A percentile compares a stretch with the other conserved stretches of the same genome.
phyloP scores from a whole-genome alignment of 805 yeast genomes.

The Starmerella scarabaei region DNA sequence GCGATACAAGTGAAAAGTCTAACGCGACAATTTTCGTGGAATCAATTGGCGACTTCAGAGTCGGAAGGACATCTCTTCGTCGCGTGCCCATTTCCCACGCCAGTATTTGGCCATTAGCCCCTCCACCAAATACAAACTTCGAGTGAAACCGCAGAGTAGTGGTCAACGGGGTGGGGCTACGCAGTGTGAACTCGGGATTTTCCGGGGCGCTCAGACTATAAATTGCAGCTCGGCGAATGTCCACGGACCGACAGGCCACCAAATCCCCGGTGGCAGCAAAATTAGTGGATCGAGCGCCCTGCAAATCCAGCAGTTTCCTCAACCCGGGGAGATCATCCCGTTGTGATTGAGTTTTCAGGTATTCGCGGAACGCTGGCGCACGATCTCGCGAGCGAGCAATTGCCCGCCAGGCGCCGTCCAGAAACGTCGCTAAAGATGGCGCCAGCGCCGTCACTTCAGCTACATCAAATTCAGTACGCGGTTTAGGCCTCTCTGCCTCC shows the following conservation, averaged over 20 bases:
- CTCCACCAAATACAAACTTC: slow-evolving; percentile 37
- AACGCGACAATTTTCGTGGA: slow-evolving; percentile 26
- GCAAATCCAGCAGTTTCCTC: neutral
- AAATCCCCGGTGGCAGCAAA: slow-evolving; percentile 30
- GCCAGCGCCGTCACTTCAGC: neutral
- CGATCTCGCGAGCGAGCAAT: slow-evolving; percentile 20
- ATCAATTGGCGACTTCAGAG: slow-evolving; percentile 27
- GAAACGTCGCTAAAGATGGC: slow-evolving; percentile 16
- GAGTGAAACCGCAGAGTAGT: slow-evolving; percentile 32
- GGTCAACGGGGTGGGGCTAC: slow-evolving; percentile 32
- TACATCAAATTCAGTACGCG: neutral
- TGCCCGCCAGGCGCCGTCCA: slow-evolving; percentile 25
- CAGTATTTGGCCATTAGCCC: slow-evolving; percentile 73
- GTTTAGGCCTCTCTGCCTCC: neutral
- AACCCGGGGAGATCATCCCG: neutral
- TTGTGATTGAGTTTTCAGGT: neutral
- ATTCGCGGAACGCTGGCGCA: slow-evolving; percentile 1
- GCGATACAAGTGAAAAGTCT: slow-evolving; percentile 22
- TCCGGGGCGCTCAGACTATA: slow-evolving; percentile 29
- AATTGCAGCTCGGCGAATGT: slow-evolving; percentile 18
- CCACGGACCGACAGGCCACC: slow-evolving; percentile 18
- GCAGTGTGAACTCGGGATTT: slow-evolving; percentile 33
- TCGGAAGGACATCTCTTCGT: slow-evolving; percentile 21
- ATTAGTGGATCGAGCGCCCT: slow-evolving; percentile 13
- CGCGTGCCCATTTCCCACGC: slow-evolving; percentile 70